Evolutionary conservation across 1,284 basidiomycete species (phyloP), one percentile per base, ranked within the genome.

Genomic region (Cutaneotrichosporon cyanovorans): DNA sequence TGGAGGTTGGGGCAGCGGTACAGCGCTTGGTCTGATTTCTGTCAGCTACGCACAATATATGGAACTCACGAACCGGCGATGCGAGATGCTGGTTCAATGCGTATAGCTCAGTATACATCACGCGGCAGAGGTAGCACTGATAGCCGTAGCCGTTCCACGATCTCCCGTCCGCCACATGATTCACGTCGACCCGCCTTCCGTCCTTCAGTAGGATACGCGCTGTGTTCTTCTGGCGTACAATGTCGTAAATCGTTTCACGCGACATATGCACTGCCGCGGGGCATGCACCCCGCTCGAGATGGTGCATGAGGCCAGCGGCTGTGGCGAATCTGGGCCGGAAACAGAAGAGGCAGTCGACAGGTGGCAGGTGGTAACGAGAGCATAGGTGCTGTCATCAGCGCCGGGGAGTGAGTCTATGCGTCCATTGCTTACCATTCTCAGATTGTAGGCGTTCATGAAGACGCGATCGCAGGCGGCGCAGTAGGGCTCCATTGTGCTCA

Each of bases 1-100:
- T 12, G 25, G 42, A 35, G 18, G 16, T 45, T 40, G 11, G 37
- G 40, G 32, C 48, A 50, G 40, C 43, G 48, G 37, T 50, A 46
- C 7, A 46, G 44, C 1, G 36, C 20, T 23, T 32, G 31, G 23
- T 50, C 40, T 28, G 25, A 12, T 28, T 12, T 28, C 25, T 28
- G 25, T 28, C 12, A 28, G 25, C 25, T 12, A 7, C 12, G 8
- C 25, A 7, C 25, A 28, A 28, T 28, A 28, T n/a, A 12, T 12
- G 12, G 30, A 31, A 6, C 10, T 9, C 11, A 47, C 40, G 45
- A 8, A 28, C 30, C 21, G 40, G 45, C 21, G 42, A 45, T 5
- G 33, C 32, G 10, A 50, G 40, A 19, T 50, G 48, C 39, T 23
- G 19, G 19, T 37, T 21, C 18, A 50, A 31, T 7, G 15, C 18